phyloP scores from a whole-genome alignment of 371 early-diverging fungal species.

The Catenaria anguillulae region DNA sequence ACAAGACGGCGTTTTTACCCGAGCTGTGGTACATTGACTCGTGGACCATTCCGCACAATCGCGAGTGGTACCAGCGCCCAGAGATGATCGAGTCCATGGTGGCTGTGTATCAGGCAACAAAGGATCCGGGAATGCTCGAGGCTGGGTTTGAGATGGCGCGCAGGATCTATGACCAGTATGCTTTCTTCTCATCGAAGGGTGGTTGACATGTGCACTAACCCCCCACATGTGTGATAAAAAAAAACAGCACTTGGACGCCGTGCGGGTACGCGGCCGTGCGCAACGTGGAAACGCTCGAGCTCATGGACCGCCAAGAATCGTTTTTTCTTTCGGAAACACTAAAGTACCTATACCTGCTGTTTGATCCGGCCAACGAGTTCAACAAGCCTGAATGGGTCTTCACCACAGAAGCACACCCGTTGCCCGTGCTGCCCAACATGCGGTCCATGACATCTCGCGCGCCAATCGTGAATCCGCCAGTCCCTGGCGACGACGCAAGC shows the following conservation, averaged over 20 bases:
- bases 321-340: constrained; percentile 86
- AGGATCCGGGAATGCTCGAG: neutral
- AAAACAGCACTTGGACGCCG: neutral
- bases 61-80: constrained; percentile 75
- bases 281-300: neutral
- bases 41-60: constrained; percentile 21
- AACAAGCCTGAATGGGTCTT: constrained; percentile 52
- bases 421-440: constrained; percentile 36
- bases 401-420: constrained; percentile 78
- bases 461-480: neutral
- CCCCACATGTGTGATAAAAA: neutral
- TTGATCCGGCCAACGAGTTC: constrained; percentile 44
- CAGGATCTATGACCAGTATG: neutral
- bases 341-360: constrained; percentile 84
- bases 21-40: constrained; percentile 28
- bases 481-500: neutral
- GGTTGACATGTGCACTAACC: no score
- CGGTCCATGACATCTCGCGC: no score
- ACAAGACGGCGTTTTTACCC: constrained; percentile 53
- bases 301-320: neutral
- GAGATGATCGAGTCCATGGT: constrained; percentile 91
- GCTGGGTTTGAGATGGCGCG: neutral
- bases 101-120: constrained; percentile 52
- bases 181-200: no score
- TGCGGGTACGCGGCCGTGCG: neutral